Evolutionary conservation across 1,284 basidiomycete genomes (phyloP).

Genomic region (Puccinia hordei): DNA sequence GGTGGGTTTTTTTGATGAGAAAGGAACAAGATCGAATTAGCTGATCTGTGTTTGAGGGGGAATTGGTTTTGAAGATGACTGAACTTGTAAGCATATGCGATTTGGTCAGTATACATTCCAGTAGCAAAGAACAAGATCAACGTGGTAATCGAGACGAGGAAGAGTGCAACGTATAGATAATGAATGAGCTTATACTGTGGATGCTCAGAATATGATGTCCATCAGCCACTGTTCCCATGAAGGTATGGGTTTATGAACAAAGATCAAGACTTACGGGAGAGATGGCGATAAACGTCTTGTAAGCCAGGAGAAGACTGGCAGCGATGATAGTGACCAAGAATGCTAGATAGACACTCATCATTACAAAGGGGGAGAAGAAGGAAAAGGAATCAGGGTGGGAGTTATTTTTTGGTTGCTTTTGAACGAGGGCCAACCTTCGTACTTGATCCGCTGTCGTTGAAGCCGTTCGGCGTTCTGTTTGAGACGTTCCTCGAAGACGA

Average conservation of each 20-base stretch:
- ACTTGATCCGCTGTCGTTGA: constrained; percentile 43
- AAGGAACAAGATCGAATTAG: background rate
- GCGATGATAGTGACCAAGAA: constrained; percentile 43
- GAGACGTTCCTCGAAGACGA: constrained; percentile 91
- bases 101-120: constrained; percentile 94
- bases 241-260: background rate
- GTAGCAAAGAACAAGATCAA: constrained; percentile 93
- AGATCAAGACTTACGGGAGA: constrained; percentile 32
- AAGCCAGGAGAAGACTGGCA: constrained; percentile 35
- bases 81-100: constrained; percentile 83
- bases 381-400: background rate
- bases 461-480: constrained; percentile 74
- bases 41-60: background rate
- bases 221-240: background rate
- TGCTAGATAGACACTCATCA: constrained; percentile 11
- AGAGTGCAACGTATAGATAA: constrained; percentile 34
- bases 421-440: constrained; percentile 30
- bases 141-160: constrained; percentile 65
- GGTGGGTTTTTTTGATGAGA: background rate
- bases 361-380: background rate
- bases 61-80: background rate
- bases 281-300: constrained; percentile 33
- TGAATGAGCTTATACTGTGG: constrained; percentile 42
- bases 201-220: background rate
- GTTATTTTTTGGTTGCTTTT: background rate